Evolutionary conservation across 2,329 filamentous ascomycete genomes (phyloP).

Genomic region (Aspergillus luchuensis): DNA sequence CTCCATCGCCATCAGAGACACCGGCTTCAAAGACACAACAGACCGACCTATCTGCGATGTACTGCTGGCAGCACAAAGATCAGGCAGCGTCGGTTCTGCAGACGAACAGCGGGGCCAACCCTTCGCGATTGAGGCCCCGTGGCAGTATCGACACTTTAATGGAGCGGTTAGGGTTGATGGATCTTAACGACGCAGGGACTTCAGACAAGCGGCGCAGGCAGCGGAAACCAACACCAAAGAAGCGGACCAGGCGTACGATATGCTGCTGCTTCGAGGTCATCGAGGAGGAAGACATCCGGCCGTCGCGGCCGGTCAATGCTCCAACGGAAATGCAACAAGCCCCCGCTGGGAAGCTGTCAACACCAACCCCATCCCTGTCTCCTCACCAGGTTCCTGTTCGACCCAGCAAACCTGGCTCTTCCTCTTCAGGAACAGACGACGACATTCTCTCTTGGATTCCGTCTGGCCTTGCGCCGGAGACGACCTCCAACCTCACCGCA

Average conservation of each 20-base stretch:
- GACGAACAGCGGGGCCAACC: conserved; percentile 26
- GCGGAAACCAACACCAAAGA: conserved; percentile 21
- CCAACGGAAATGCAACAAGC: neutral
- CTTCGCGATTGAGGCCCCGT: conserved; percentile 61
- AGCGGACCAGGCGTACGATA: conserved; percentile 27
- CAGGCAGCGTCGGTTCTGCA: conserved; percentile 59
- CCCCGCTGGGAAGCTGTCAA: neutral
- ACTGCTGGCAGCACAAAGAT: conserved; percentile 95
- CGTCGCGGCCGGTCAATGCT: conserved; percentile 9
- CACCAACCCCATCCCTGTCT: conserved; percentile 5
- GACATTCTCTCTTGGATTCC: conserved; percentile 70
- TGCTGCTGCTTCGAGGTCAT: conserved; percentile 41
- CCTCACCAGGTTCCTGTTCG: conserved; percentile 4
- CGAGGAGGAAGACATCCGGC: conserved; percentile 31
- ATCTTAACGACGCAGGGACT: conserved; percentile 52
- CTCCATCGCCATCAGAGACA: conserved; percentile 34
- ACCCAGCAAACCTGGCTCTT: no score
- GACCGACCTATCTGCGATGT: conserved; percentile 52
- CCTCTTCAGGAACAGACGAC: conserved; percentile 45
- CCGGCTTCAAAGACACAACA: conserved; percentile 27
- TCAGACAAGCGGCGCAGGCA: conserved; percentile 12
- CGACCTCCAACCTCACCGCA: conserved; percentile 68
- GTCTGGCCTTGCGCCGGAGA: conserved; percentile 64
- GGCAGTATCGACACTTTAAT: conserved; percentile 86
- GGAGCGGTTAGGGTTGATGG: conserved; percentile 74